phyloP scores from a whole-genome alignment of 805 yeast species.

The Saturnispora saitoi region DNA sequence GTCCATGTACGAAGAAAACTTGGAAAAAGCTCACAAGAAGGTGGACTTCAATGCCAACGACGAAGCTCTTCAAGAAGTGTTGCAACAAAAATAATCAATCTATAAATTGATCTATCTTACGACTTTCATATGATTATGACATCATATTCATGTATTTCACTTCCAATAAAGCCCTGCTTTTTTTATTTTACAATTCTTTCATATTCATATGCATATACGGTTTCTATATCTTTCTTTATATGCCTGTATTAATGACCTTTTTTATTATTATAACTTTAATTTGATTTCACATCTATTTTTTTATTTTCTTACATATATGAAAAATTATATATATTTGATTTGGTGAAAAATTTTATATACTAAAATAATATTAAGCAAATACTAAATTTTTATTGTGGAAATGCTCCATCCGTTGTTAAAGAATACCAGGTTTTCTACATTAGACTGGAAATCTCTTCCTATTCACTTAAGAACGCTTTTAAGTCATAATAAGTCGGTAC shows the following conservation, averaged over 20 bases:
- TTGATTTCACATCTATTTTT: neutral
- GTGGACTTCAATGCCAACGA: slow-evolving; percentile 7
- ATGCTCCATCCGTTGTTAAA: slow-evolving; percentile 7
- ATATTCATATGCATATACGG: too few relatives aligned
- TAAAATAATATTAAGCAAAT: neutral
- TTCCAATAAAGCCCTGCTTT: too few relatives aligned
- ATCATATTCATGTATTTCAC: too few relatives aligned
- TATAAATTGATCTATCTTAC: too few relatives aligned
- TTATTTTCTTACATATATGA: neutral
- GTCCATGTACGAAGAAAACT: slow-evolving; percentile 54
- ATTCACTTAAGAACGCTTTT: neutral
- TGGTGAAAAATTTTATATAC: neutral
- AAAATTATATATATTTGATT: neutral
- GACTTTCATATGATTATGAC: too few relatives aligned
- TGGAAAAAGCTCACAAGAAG: slow-evolving; percentile 6
- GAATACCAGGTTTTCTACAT: slow-evolving; percentile 6
- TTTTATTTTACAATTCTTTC: too few relatives aligned
- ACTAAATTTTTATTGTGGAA: too few relatives aligned
- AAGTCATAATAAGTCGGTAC: slow-evolving; percentile 1
- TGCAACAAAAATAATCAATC: slow-evolving; percentile 7
- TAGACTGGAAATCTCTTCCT: slow-evolving; percentile 5
- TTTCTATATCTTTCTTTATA: too few relatives aligned
- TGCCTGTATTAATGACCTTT: too few relatives aligned
- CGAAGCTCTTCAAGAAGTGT: slow-evolving; percentile 13
- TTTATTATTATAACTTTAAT: neutral